Conservation (phyloP, 768 basidiomycete species). For the Russula griseocarnosa region DNA sequence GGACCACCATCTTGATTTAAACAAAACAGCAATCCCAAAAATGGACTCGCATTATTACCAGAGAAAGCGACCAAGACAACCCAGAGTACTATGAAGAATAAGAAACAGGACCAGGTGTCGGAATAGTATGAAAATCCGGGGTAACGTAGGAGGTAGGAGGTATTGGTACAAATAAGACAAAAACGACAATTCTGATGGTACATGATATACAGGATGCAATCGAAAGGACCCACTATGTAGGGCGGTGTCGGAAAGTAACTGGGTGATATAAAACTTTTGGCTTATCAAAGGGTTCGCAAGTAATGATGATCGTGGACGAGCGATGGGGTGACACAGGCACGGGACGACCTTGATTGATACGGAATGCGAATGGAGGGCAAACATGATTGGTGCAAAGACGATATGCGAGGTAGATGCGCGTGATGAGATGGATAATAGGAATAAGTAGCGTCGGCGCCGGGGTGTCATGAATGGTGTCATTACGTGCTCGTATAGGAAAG, state of each 20-base stretch:
- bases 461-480: conserved; percentile 25
- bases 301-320: conserved; percentile 19
- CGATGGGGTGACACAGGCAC: conserved; percentile 21
- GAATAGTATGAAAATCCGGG: conserved; percentile 25
- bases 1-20: background rate
- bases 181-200: conserved; percentile 22
- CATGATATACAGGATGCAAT: conserved; percentile 25
- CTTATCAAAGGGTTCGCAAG: conserved; percentile 16
- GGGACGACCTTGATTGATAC: conserved; percentile 16
- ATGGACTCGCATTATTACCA: conserved; percentile 22
- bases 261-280: conserved; percentile 24
- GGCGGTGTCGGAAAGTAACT: conserved; percentile 4
- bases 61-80: conserved; percentile 8
- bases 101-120: conserved; percentile 1
- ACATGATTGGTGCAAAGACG: conserved; percentile 16
- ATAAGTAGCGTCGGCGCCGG: conserved; percentile 27
- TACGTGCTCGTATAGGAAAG: conserved; percentile 25
- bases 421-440: conserved; percentile 28
- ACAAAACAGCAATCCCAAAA: conserved; percentile 12
- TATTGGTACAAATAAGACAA: conserved; percentile 27
- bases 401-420: conserved; percentile 28
- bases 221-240: conserved; percentile 10
- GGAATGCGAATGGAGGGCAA: conserved; percentile 16
- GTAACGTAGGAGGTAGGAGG: conserved; percentile 27
- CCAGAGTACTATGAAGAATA: background rate